A percentile compares a stretch with the other conserved stretches of the same genome.
Conservation (phyloP, 768 basidiomycete genomes). For the Tylopilus balloui region DNA sequence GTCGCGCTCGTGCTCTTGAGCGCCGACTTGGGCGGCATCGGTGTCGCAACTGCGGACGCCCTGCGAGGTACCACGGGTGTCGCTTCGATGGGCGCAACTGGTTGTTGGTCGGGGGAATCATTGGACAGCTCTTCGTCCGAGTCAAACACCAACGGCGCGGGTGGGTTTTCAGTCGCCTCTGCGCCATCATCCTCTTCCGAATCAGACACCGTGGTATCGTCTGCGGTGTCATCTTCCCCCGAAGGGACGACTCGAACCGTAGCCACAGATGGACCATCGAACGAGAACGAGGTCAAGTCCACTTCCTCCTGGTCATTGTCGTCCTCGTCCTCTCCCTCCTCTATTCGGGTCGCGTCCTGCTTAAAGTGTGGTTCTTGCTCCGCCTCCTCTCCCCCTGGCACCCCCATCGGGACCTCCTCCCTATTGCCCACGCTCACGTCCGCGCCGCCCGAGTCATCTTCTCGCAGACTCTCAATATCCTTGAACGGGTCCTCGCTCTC, state of each 20-base stretch:
- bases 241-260: conserved; percentile 48
- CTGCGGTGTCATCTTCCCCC: conserved; percentile 31
- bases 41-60: conserved; percentile 12
- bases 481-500: conserved; percentile 87
- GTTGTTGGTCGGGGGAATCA: conserved; percentile 9
- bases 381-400: conserved; percentile 9
- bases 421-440: not conserved
- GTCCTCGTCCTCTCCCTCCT: conserved; percentile 43
- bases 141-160: conserved; percentile 12
- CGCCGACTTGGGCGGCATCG: conserved; percentile 37
- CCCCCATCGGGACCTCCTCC: conserved; percentile 5
- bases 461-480: conserved; percentile 82
- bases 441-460: conserved; percentile 45
- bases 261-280: conserved; percentile 56
- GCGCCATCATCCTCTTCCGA: conserved; percentile 27
- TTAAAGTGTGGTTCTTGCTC: conserved; percentile 15
- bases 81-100: not conserved
- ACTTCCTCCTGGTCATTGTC: conserved; percentile 61
- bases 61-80: conserved; percentile 22
- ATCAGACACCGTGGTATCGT: conserved; percentile 39
- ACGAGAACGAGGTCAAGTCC: conserved; percentile 67
- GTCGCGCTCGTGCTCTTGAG: conserved; percentile 46
- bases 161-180: conserved; percentile 2
- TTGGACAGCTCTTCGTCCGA: conserved; percentile 39
- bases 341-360: conserved; percentile 37